phyloP scores from a whole-genome alignment of 2,329 filamentous ascomycete genomes.

The Sporothrix variecibatus region DNA sequence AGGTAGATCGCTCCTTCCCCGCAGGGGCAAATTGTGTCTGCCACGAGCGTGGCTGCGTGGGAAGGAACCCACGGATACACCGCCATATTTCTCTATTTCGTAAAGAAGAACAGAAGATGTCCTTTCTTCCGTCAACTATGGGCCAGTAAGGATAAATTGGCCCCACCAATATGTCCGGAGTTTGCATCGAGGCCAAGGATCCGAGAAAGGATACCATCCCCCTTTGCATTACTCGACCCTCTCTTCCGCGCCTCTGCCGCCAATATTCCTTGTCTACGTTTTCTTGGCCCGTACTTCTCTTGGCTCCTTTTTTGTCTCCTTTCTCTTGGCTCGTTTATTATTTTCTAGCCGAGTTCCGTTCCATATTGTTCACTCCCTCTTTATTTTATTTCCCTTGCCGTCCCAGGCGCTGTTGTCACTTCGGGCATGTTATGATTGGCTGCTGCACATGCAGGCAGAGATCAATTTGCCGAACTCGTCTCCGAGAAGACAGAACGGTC shows the following conservation, averaged over 20 bases:
- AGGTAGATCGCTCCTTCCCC: neutral
- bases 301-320: neutral
- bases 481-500: neutral
- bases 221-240: neutral
- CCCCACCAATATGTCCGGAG: neutral
- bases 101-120: neutral
- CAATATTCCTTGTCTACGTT: neutral
- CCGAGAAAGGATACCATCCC: neutral
- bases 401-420: neutral
- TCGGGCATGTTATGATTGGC: neutral
- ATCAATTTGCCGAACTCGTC: neutral
- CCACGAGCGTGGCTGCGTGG: neutral
- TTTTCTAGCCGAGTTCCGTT: neutral
- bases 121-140: neutral
- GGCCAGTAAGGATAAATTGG: neutral
- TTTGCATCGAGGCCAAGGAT: neutral
- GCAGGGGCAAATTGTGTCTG: neutral
- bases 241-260: neutral
- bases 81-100: neutral
- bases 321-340: neutral
- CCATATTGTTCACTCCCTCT: neutral
- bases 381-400: neutral
- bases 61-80: neutral
- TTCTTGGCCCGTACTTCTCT: neutral
- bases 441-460: neutral